Conservation (phyloP, 345 rosid genomes). For the Microcos paniculata region DNA sequence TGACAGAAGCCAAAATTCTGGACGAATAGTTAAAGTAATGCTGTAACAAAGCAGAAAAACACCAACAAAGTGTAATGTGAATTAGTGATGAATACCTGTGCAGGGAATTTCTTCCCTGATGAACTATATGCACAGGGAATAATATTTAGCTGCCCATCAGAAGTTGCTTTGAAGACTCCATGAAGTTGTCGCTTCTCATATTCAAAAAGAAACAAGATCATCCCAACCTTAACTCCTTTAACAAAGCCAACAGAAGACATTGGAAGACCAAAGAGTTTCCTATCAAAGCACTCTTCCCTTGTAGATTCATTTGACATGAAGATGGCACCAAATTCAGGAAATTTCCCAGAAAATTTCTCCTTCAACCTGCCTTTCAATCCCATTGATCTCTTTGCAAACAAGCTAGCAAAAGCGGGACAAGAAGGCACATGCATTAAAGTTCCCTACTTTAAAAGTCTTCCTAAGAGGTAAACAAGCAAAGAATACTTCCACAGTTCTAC, state of each 20-base stretch:
- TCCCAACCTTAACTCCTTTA: constrained; percentile 18
- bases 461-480: background rate
- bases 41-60: background rate
- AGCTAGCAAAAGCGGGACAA: constrained; percentile 1
- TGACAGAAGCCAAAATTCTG: background rate
- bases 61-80: background rate
- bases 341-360: background rate
- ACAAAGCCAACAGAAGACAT: constrained; percentile 3
- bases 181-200: constrained; percentile 18
- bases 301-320: constrained; percentile 24
- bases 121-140: constrained; percentile 13
- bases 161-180: constrained; percentile 21
- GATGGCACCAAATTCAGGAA: constrained; percentile 19
- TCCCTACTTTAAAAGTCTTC: background rate
- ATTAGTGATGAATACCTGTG: constrained; percentile 13
- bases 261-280: constrained; percentile 20
- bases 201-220: constrained; percentile 22
- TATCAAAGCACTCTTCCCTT: constrained; percentile 4
- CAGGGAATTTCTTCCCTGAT: constrained; percentile 19
- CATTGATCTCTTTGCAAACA: constrained; percentile 1
- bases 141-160: constrained; percentile 15
- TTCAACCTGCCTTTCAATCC: background rate
- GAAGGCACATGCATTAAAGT: background rate
- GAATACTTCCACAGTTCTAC: background rate
- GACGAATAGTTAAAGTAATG: background rate